These are phyloP conservation scores for Cutaneotrichosporon dermatis DNA, from an alignment of 1,284 basidiomycete genomes.

Conservation along the genomic window DNA sequence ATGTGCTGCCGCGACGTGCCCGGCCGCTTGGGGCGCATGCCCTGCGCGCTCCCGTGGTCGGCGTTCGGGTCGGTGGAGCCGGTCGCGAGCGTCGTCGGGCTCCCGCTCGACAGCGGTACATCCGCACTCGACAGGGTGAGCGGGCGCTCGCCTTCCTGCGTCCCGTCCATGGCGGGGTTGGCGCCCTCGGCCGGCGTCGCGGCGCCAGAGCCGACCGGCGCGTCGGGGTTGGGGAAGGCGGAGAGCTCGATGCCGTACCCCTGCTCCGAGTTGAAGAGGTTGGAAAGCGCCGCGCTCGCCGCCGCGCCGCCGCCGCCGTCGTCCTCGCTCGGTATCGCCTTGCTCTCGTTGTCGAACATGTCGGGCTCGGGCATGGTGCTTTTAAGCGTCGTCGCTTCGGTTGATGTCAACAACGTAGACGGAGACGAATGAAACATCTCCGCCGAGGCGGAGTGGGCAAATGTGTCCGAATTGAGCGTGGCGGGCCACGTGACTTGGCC, in stretches of 20 bases:
- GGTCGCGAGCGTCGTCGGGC: too few species aligned
- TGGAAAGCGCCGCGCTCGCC: slow-evolving; percentile 16
- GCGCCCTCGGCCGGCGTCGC: too few species aligned
- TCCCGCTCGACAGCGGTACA: too few species aligned
- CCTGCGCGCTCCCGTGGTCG: too few species aligned
- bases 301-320: background rate
- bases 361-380: background rate
- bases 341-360: slow-evolving; percentile 1
- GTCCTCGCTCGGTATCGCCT: background rate
- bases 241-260: slow-evolving; percentile 12
- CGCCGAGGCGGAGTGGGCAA: background rate
- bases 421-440: slow-evolving; percentile 1
- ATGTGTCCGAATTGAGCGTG: too few species aligned
- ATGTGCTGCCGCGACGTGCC: slow-evolving; percentile 41
- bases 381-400: too few species aligned
- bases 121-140: too few species aligned
- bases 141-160: too few species aligned
- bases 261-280: slow-evolving; percentile 10
- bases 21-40: slow-evolving; percentile 28
- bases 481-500: too few species aligned
- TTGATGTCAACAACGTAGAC: background rate
- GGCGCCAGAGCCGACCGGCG: too few species aligned
- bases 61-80: too few species aligned
- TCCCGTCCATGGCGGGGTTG: too few species aligned
- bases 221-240: slow-evolving; percentile 2